A percentile compares a stretch with the other conserved stretches of the same genome.
Conservation (phyloP, 768 basidiomycete genomes). For the Rhodosporidiobolus odoratus region DNA sequence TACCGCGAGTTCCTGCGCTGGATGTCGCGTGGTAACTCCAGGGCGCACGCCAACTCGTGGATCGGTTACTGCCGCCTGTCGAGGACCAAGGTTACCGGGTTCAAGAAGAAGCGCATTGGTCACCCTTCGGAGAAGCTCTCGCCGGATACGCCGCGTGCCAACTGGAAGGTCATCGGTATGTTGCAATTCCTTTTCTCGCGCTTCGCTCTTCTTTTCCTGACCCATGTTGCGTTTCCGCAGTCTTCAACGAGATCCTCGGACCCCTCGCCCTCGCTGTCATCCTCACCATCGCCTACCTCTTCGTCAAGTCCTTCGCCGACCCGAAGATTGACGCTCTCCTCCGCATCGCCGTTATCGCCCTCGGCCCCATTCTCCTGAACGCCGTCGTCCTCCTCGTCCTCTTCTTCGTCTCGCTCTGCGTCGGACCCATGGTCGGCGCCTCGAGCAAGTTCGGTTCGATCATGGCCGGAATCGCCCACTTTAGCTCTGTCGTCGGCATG, state of each 20-base stretch:
- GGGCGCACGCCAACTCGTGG: conserved; percentile 97
- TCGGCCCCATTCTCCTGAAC: conserved; percentile 95
- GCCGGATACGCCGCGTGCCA: conserved; percentile 86
- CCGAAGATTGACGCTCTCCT: conserved; percentile 75
- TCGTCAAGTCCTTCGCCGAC: conserved; percentile 80
- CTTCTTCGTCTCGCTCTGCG: conserved; percentile 84
- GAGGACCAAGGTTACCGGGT: conserved; percentile 98
- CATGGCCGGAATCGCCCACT: conserved; percentile 85
- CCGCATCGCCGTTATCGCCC: conserved; percentile 83
- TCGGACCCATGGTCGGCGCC: conserved; percentile 60
- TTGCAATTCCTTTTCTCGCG: conserved; percentile 66
- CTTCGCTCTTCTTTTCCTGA: conserved; percentile 59
- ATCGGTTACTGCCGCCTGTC: conserved; percentile 97
- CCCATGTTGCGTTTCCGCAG: conserved; percentile 21
- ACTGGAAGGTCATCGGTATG: conserved; percentile 65
- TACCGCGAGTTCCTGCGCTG: conserved; percentile 94
- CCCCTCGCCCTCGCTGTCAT: conserved; percentile 43
- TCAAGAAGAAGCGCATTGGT: conserved; percentile 95
- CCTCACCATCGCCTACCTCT: conserved; percentile 53
- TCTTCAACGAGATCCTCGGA: conserved; percentile 64
- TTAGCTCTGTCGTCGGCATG: conserved; percentile 72
- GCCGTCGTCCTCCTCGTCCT: conserved; percentile 76
- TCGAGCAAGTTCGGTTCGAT: conserved; percentile 82
- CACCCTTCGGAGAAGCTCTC: conserved; percentile 96
- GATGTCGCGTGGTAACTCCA: conserved; percentile 98